Percentiles rank a stretch among this genome's conserved stretches.
Evolutionary conservation across 228 moss, liverwort and hornwort species (phyloP).

Genomic region (Sphagnum fallax): DNA sequence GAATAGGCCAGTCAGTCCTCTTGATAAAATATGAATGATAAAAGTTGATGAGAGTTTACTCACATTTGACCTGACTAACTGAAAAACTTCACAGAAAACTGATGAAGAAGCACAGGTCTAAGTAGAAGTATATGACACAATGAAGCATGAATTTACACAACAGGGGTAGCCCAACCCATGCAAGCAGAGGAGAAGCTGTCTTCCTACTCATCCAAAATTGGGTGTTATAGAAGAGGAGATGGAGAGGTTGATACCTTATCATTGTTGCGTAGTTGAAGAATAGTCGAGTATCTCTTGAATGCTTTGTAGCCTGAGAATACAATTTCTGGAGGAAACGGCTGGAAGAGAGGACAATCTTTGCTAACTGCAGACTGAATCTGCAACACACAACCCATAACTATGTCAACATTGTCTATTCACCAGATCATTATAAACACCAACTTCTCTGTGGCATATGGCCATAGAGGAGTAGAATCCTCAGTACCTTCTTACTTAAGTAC

Average conservation of each 20-base stretch:
- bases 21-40: too few relatives aligned
- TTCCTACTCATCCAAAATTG: too few relatives aligned
- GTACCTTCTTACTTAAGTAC: neutral
- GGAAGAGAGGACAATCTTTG: constrained; percentile 69
- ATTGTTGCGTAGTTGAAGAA: constrained; percentile 79
- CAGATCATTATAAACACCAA: constrained; percentile 1
- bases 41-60: too few relatives aligned
- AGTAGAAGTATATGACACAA: too few relatives aligned
- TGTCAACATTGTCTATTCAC: neutral
- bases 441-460: neutral
- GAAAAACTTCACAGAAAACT: too few relatives aligned
- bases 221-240: neutral
- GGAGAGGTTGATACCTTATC: constrained; percentile 49
- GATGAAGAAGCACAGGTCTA: too few relatives aligned
- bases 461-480: neutral
- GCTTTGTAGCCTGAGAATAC: constrained; percentile 64
- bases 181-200: too few relatives aligned
- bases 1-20: too few relatives aligned
- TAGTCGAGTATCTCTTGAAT: constrained; percentile 64
- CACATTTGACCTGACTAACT: too few relatives aligned
- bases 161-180: too few relatives aligned
- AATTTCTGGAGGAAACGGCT: constrained; percentile 84
- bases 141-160: too few relatives aligned
- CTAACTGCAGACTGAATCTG: constrained; percentile 64
- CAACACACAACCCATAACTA: neutral